These are phyloP conservation scores for Trichoderma sp. DNA, from an alignment of 2,329 filamentous ascomycete genomes.

Conservation along the genomic window DNA sequence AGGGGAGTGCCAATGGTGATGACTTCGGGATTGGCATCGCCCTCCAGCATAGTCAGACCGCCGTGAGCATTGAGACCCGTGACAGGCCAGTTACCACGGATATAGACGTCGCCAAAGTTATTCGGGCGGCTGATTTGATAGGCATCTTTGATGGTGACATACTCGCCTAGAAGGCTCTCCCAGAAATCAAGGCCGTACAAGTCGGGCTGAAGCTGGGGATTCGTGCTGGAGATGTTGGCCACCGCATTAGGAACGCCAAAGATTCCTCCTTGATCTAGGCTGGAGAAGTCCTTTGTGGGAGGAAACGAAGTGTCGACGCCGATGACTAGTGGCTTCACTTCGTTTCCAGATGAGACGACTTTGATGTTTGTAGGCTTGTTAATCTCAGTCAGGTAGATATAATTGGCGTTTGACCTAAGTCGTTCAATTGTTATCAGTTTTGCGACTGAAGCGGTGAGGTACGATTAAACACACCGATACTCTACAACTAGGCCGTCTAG, in stretches of 20 bases:
- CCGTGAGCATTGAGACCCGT: constrained; percentile 62
- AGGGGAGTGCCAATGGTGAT: constrained; percentile 64
- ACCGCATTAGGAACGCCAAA: constrained; percentile 63
- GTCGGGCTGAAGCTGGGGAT: constrained; percentile 59
- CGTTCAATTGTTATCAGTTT: not conserved
- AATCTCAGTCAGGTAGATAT: constrained; percentile 65
- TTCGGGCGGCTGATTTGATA: constrained; percentile 60
- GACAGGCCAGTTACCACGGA: constrained; percentile 61
- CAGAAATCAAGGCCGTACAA: constrained; percentile 70
- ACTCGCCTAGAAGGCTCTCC: constrained; percentile 66
- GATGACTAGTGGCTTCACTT: constrained; percentile 57
- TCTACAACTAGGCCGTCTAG: constrained; percentile 60
- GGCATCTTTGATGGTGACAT: constrained; percentile 60
- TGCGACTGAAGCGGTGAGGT: no score
- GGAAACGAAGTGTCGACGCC: constrained; percentile 56
- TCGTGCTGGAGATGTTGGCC: constrained; percentile 54
- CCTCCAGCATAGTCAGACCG: constrained; percentile 60
- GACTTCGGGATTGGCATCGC: constrained; percentile 66
- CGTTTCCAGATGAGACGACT: constrained; percentile 52
- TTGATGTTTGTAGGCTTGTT: constrained; percentile 51
- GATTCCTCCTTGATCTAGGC: constrained; percentile 62
- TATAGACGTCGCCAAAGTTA: constrained; percentile 66
- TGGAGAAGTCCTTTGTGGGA: constrained; percentile 59
- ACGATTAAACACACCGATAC: constrained; percentile 41
- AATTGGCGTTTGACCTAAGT: constrained; percentile 49